Conservation (phyloP, 1,139 yeast genomes). For the Magnusiomyces suaveolens region DNA sequence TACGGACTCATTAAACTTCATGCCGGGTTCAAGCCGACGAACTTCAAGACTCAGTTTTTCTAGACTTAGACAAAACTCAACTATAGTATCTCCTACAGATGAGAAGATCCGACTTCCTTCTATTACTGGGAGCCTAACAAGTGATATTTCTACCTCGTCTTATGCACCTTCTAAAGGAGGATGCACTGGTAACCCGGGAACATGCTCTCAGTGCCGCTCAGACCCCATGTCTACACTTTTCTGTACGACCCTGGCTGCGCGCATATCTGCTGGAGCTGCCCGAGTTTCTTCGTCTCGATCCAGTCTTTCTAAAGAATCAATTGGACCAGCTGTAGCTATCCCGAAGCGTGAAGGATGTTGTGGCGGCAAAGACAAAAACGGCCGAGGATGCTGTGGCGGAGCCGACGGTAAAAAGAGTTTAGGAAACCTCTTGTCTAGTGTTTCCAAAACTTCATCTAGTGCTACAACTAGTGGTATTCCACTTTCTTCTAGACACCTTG, state of each 20-base stretch:
- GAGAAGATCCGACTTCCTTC: not conserved
- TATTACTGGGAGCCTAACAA: not conserved
- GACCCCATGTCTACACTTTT: slow-evolving; percentile 86
- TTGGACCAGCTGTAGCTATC: not conserved
- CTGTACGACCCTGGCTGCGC: slow-evolving; percentile 72
- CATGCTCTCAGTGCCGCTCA: slow-evolving; percentile 70
- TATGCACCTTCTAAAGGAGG: slow-evolving; percentile 29
- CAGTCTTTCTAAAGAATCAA: not conserved
- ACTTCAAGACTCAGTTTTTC: too few species aligned
- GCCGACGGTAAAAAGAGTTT: slow-evolving; percentile 3
- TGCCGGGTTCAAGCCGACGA: too few species aligned
- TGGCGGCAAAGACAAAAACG: slow-evolving; percentile 1
- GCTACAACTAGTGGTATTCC: not conserved
- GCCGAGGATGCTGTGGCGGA: not conserved
- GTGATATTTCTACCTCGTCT: not conserved
- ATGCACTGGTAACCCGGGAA: slow-evolving; percentile 86
- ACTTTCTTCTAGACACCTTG: not conserved
- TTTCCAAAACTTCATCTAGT: not conserved
- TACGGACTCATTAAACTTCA: not conserved
- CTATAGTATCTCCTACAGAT: not conserved
- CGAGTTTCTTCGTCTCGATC: slow-evolving; percentile 1
- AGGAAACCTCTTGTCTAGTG: not conserved
- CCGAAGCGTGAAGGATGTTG: not conserved
- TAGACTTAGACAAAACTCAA: too few species aligned
- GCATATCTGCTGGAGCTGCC: slow-evolving; percentile 11